Percentiles rank a stretch among this genome's conserved stretches.
Evolutionary conservation across 768 basidiomycete genomes (phyloP).

Genomic region (Lactifluus subvellereus): DNA sequence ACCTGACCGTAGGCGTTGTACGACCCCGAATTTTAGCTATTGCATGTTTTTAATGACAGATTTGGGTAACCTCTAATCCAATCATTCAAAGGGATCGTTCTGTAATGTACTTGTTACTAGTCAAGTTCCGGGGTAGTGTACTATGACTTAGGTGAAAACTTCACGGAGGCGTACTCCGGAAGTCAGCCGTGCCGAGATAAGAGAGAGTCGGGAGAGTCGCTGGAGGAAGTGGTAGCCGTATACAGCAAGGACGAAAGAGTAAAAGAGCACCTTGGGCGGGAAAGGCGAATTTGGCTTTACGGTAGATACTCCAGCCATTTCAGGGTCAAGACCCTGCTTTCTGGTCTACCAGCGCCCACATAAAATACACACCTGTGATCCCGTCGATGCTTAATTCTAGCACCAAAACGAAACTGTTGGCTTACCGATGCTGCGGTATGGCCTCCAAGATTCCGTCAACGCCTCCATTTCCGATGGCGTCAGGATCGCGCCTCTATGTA

Average conservation of each 20-base stretch:
- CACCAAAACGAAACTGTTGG: slow-evolving; percentile 1
- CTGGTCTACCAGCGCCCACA: slow-evolving; percentile 72
- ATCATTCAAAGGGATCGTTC: background rate
- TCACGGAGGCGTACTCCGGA: too few relatives aligned
- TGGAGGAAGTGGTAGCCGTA: background rate
- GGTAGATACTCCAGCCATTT: background rate
- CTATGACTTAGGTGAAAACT: background rate
- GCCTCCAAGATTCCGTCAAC: slow-evolving; percentile 70
- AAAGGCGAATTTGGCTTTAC: background rate
- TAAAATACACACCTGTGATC: slow-evolving; percentile 66
- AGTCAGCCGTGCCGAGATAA: background rate
- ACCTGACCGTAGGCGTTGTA: background rate
- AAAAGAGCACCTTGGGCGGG: background rate
- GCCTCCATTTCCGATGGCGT: slow-evolving; percentile 79
- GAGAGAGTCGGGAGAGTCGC: background rate
- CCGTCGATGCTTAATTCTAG: slow-evolving; percentile 5
- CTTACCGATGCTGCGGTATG: slow-evolving; percentile 76
- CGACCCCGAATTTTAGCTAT: background rate
- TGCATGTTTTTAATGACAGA: background rate
- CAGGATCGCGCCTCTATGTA: slow-evolving; percentile 57
- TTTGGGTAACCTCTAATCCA: background rate
- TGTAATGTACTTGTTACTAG: background rate
- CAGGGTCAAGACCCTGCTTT: slow-evolving; percentile 4
- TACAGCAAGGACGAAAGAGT: background rate
- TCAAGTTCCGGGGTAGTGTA: background rate